These are phyloP conservation scores for Colletotrichum kahawae DNA, from an alignment of 2,329 filamentous ascomycete genomes.

Conservation along the genomic window DNA sequence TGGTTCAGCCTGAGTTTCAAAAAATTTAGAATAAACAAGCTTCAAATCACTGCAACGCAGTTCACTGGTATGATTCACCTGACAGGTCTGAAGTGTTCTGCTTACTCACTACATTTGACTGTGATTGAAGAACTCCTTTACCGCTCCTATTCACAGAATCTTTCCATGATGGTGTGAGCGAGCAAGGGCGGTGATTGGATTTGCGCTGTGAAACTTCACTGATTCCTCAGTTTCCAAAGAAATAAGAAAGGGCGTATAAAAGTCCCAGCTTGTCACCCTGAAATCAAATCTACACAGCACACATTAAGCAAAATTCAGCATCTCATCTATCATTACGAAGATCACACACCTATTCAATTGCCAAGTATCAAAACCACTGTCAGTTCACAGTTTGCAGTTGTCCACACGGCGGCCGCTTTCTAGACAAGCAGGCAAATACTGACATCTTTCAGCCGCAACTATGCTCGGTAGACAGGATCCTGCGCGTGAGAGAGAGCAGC, in stretches of 20 bases:
- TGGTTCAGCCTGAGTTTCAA: not conserved
- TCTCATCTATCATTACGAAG: not conserved
- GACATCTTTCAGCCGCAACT: not conserved
- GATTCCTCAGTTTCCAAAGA: not conserved
- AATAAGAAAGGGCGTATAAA: not conserved
- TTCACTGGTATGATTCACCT: not conserved
- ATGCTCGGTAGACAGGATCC: not conserved
- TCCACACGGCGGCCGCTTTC: accelerated
- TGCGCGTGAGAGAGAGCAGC: not conserved
- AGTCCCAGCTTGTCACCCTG: not conserved
- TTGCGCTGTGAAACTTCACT: not conserved
- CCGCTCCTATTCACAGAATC: accelerated
- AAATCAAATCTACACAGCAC: not conserved
- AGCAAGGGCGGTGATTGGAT: not conserved
- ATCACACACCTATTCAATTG: not conserved
- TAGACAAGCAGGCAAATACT: accelerated
- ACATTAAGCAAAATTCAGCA: not conserved
- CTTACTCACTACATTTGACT: not conserved
- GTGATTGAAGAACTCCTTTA: not conserved
- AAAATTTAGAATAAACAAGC: not conserved
- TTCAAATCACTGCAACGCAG: not conserved
- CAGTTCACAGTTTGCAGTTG: not conserved
- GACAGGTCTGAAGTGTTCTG: not conserved
- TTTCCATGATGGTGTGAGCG: not conserved
- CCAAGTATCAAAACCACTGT: not conserved